Conservation (phyloP, 306 rosid species). For the Senna siamea region DNA sequence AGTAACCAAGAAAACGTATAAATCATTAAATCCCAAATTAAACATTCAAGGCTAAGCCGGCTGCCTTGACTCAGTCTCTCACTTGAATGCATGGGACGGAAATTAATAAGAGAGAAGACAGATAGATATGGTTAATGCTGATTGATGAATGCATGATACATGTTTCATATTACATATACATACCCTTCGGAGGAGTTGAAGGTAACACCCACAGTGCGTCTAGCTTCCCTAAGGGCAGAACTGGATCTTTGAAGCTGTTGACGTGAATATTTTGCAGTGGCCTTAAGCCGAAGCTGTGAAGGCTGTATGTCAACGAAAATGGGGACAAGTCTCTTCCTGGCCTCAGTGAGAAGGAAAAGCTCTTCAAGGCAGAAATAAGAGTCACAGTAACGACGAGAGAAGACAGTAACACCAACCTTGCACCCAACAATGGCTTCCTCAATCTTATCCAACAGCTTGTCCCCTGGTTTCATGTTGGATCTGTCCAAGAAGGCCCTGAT, state of each 20-base stretch:
- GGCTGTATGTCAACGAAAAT: slow-evolving; percentile 77
- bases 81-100: too few relatives aligned
- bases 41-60: too few relatives aligned
- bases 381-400: slow-evolving; percentile 76
- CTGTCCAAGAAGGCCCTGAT: slow-evolving; percentile 51
- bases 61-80: too few relatives aligned
- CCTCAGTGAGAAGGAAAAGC: slow-evolving; percentile 69
- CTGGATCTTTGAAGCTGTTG: slow-evolving; percentile 56
- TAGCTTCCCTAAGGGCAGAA: slow-evolving; percentile 80
- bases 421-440: slow-evolving; percentile 50
- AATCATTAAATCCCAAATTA: too few relatives aligned
- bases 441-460: slow-evolving; percentile 49
- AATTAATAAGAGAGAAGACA: too few relatives aligned
- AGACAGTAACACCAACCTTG: slow-evolving; percentile 72
- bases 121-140: too few relatives aligned
- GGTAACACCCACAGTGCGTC: slow-evolving; percentile 76
- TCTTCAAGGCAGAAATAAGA: slow-evolving; percentile 82
- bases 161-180: too few relatives aligned
- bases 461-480: slow-evolving; percentile 27
- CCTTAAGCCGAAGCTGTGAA: slow-evolving; percentile 64
- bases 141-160: too few relatives aligned
- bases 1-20: background rate
- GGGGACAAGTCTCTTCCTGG: slow-evolving; percentile 68
- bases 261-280: slow-evolving; percentile 27
- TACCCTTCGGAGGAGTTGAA: slow-evolving; percentile 66